A percentile compares a stretch with the other conserved stretches of the same genome.
These are phyloP conservation scores for Leishmania turanica DNA, from an alignment of 208 protist species.

Conservation along the genomic window DNA sequence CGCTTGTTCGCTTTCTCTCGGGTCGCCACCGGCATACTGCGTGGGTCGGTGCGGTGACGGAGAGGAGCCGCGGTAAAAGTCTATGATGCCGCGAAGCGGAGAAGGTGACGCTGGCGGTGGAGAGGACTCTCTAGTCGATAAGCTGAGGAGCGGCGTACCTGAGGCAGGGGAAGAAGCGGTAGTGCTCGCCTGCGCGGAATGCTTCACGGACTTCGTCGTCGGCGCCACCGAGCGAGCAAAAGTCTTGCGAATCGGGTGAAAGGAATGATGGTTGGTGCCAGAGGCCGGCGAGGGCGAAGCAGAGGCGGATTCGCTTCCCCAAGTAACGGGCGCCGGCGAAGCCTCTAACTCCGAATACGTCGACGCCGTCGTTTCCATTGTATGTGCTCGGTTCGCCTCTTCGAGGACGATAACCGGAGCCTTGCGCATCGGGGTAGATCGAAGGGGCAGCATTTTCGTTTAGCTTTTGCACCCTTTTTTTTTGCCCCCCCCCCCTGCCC, in stretches of 20 bases:
- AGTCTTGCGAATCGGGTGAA: neutral
- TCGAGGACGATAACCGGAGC: neutral
- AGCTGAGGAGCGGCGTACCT: neutral
- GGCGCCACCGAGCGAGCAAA: slow-evolving; percentile 13
- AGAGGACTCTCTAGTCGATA: neutral
- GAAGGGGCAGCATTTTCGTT: neutral
- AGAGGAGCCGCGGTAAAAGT: slow-evolving; percentile 22
- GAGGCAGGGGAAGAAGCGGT: neutral
- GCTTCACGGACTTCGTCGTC: neutral
- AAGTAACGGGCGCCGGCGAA: slow-evolving; percentile 2
- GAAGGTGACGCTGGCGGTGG: neutral
- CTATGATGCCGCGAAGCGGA: slow-evolving; percentile 8
- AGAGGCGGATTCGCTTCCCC: neutral
- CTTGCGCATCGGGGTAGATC: neutral
- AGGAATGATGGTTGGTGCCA: neutral
- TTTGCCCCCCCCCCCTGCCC: neutral
- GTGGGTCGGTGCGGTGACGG: slow-evolving; percentile 7
- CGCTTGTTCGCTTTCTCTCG: neutral
- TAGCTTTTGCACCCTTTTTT: neutral
- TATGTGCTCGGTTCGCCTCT: neutral
- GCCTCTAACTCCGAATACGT: slow-evolving; percentile 1
- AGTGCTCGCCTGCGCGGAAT: neutral
- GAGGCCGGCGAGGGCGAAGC: neutral
- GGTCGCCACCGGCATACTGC: neutral
- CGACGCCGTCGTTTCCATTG: slow-evolving; percentile 4